Conservation (phyloP, 768 basidiomycete species). For the Termitomyces sp. region DNA sequence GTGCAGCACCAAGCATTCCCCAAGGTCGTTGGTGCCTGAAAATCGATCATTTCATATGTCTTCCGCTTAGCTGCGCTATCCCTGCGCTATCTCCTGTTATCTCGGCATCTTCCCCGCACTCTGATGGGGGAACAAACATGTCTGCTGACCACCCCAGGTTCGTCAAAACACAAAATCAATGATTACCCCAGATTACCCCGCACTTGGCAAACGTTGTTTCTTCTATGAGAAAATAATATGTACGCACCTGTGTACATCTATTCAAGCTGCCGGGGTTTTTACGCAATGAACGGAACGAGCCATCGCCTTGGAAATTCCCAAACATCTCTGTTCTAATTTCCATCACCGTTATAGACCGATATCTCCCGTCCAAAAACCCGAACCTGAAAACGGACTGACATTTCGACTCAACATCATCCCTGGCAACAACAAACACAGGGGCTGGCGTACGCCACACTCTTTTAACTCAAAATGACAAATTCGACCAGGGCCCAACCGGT, state of each 20-base stretch:
- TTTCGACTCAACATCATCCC: no score
- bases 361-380: no score
- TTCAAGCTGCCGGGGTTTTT: no score
- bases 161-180: not conserved
- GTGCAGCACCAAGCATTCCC: not conserved
- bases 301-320: no score
- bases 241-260: not conserved
- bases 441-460: no score
- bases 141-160: not conserved
- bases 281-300: no score
- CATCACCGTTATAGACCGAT: no score
- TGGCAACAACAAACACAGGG: no score
- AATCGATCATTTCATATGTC: not conserved
- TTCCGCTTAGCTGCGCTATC: not conserved
- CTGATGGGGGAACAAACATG: not conserved
- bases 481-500: no score
- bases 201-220: not conserved
- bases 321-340: no score
- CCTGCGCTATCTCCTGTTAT: not conserved
- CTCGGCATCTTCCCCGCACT: constrained; percentile 1
- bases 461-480: no score
- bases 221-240: not conserved
- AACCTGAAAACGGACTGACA: no score
- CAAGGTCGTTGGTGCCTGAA: not conserved
- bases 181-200: not conserved